Conservation (phyloP, 148 eudicot genomes). For the Linanthus parryae region DNA sequence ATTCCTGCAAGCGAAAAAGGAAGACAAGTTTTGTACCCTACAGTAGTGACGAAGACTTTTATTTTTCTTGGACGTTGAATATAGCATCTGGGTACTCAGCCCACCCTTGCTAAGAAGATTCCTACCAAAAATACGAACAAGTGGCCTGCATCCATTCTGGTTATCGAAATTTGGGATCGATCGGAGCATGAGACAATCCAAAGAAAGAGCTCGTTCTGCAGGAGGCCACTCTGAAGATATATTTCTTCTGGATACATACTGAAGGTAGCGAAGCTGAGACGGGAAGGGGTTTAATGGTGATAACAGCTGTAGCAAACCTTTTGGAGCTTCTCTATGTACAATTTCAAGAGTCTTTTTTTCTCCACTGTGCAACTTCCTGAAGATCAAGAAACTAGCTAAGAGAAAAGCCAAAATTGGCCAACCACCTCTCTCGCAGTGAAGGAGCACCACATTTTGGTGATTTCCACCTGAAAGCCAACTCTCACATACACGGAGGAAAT, state of each 20-base stretch:
- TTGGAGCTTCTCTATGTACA: slow-evolving; percentile 95
- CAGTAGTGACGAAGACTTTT: slow-evolving; percentile 73
- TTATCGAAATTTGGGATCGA: slow-evolving; percentile 81
- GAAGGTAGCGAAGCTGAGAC: slow-evolving; percentile 94
- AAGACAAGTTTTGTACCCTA: slow-evolving; percentile 39
- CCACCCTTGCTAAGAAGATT: slow-evolving; percentile 83
- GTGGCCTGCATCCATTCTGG: slow-evolving; percentile 82
- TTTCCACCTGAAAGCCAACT: slow-evolving; percentile 78
- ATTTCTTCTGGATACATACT: slow-evolving; percentile 87
- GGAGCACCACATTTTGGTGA: slow-evolving; percentile 79
- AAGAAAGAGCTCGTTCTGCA: slow-evolving; percentile 75
- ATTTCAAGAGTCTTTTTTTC: slow-evolving; percentile 88
- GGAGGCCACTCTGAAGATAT: slow-evolving; percentile 97
- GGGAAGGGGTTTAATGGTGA: slow-evolving; percentile 95
- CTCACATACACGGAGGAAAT: slow-evolving; percentile 90
- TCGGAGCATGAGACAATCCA: slow-evolving; percentile 93
- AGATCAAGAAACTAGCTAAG: slow-evolving; percentile 80
- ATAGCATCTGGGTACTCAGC: slow-evolving; percentile 79
- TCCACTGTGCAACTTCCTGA: slow-evolving; percentile 72
- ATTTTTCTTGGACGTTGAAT: slow-evolving; percentile 80
- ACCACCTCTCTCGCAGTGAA: slow-evolving; percentile 99
- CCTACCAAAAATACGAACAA: slow-evolving; percentile 90
- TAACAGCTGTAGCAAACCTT: slow-evolving; percentile 71
- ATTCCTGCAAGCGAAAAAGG: slow-evolving; percentile 50
- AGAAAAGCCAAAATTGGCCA: slow-evolving; percentile 90